Conservation (phyloP, 371 early-diverging fungal genomes). For the Haplosporangium sp. region DNA sequence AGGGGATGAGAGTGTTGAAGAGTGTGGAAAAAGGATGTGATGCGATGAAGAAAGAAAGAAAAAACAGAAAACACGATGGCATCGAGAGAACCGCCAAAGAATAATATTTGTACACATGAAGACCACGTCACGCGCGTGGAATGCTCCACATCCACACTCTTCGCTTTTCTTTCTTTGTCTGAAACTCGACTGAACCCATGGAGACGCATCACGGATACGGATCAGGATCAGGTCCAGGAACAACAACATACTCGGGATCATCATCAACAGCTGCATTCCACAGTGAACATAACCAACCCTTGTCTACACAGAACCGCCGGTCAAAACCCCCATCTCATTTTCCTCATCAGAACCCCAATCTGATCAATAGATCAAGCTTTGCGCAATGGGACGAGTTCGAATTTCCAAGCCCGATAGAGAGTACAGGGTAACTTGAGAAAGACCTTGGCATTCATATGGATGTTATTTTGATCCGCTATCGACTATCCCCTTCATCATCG, state of each 20-base stretch:
- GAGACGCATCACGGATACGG: neutral
- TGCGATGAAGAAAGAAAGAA: neutral
- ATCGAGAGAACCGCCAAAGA: too few species aligned
- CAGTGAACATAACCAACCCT: neutral
- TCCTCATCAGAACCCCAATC: conserved; percentile 13
- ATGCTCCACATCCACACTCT: neutral
- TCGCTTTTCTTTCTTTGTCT: too few species aligned
- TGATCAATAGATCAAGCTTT: conserved; percentile 12
- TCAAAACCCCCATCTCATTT: conserved; percentile 12
- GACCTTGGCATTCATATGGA: too few species aligned
- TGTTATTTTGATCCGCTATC: neutral
- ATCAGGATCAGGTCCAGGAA: too few species aligned
- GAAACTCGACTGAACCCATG: neutral
- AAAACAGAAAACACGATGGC: neutral
- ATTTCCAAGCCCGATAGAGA: conserved; percentile 34
- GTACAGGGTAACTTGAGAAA: conserved; percentile 22
- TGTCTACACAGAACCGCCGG: conserved; percentile 1
- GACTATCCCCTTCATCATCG: neutral
- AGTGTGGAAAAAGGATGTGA: neutral
- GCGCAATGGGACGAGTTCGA: conserved; percentile 41
- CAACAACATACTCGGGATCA: neutral
- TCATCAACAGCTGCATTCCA: neutral
- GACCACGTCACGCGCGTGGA: neutral
- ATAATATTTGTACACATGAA: neutral
- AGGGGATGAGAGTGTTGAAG: neutral